phyloP scores from a whole-genome alignment of 306 rosid species.

The Begonia peltatifolia region DNA sequence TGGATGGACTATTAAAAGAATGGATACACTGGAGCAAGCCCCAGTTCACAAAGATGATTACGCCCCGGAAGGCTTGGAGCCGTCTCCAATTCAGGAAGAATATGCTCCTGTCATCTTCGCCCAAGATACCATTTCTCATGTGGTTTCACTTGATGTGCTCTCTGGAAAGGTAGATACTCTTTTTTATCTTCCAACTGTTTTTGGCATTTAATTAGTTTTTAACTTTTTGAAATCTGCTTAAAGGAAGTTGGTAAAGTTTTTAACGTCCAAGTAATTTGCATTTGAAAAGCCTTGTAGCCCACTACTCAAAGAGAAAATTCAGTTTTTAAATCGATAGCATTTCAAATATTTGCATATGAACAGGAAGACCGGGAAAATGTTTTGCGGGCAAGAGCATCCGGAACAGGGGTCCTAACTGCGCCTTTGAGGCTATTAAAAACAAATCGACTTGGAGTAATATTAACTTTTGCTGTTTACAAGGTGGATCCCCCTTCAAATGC shows the following conservation, averaged over 20 bases:
- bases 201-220: not conserved
- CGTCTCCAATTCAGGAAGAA: conserved; percentile 6
- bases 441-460: conserved; percentile 8
- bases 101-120: conserved; percentile 11
- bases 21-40: conserved; percentile 1
- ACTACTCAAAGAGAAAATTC: not conserved
- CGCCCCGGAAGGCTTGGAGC: not conserved
- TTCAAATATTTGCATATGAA: not conserved
- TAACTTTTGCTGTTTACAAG: conserved; percentile 9
- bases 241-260: no score
- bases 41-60: not conserved
- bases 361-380: conserved; percentile 11
- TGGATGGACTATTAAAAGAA: conserved; percentile 8
- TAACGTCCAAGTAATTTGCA: no score
- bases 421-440: conserved; percentile 10
- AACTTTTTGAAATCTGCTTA: no score
- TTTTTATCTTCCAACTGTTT: not conserved
- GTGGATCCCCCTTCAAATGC: conserved; percentile 6
- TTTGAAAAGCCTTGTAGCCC: no score
- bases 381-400: conserved; percentile 8
- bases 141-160: conserved; percentile 8
- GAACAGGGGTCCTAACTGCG: conserved; percentile 6
- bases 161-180: conserved; percentile 7
- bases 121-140: conserved; percentile 10
- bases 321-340: not conserved